Evolutionary conservation across 1,139 yeast genomes (phyloP).

Genomic region (Saccharomyces hybrid): DNA sequence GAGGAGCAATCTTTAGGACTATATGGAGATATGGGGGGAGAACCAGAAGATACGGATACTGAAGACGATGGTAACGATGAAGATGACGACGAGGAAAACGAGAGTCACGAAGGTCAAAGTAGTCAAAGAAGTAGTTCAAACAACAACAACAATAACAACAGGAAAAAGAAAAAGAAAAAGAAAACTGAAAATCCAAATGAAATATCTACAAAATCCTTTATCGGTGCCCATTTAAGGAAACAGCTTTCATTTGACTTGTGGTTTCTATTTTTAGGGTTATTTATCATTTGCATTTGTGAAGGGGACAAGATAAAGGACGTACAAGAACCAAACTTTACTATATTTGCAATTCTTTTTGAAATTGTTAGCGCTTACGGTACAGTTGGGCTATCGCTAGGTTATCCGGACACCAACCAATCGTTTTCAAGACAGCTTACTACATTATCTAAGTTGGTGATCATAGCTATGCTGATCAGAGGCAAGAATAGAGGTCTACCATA

Average conservation of each 20-base stretch:
- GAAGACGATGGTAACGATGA: slow-evolving; percentile 13
- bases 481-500: slow-evolving; percentile 96
- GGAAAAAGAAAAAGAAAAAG: slow-evolving; percentile 4
- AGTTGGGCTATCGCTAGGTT: slow-evolving; percentile 86
- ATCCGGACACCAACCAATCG: slow-evolving; percentile 57
- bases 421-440: slow-evolving; percentile 64
- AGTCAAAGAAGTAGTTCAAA: slow-evolving; percentile 1
- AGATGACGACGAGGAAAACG: slow-evolving; percentile 28
- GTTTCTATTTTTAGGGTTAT: slow-evolving; percentile 82
- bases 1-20: slow-evolving; percentile 94
- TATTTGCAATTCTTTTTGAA: slow-evolving; percentile 75
- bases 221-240: slow-evolving; percentile 81
- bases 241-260: slow-evolving; percentile 92
- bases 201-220: slow-evolving; percentile 42
- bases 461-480: slow-evolving; percentile 89
- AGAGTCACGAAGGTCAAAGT: slow-evolving; percentile 13
- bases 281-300: slow-evolving; percentile 81
- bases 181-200: slow-evolving; percentile 1
- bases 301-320: slow-evolving; percentile 48
- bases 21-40: slow-evolving; percentile 41
- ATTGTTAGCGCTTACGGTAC: slow-evolving; percentile 94
- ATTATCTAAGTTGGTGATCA: slow-evolving; percentile 73
- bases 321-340: slow-evolving; percentile 45
- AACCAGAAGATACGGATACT: slow-evolving; percentile 16
- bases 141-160: slow-evolving; percentile 5